Evolutionary conservation across 352 stramenopile species (phyloP), one percentile per base, ranked within the genome.

Genomic region (Plasmopara viticola): DNA sequence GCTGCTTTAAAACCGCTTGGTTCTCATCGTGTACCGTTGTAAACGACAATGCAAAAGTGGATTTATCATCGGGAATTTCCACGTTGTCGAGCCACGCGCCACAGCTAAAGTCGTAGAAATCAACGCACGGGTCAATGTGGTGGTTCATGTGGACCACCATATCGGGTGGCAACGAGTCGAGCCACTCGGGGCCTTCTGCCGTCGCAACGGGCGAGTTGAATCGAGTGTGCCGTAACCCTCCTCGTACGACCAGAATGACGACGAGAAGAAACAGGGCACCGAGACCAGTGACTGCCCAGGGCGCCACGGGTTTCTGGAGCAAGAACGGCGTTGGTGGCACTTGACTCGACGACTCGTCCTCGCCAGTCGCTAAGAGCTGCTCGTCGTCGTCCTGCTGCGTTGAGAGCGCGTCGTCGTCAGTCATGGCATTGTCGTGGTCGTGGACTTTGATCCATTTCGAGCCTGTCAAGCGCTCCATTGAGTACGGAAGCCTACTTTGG

Each of bases 41-140:
- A 33, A 79, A 74, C 0, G 64, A 60, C n/a, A 71, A 39, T 38
- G 53, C 74, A 7, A 81, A 49, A 52, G 51, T 68, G 7, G 59
- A 10, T 37, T 56, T 65, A 54, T 84, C 74, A 0, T 51, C 48
- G 2, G 71, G 63, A 37, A 89, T 72, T 20, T 64, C 40, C 14
- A 61, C 63, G 20, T 81, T 52, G 33, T 58, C 47, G 31, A 74
- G 48, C 78, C 78, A 89, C 1, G 42, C 28, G 2, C 78, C 78
- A 44, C 78, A 89, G 20, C 73, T 68, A 60, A 87, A 87, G 20
- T 72, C 49, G 70, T 92, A 92, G 38, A 92, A 89, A 62, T 92
- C 82, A 0, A 69, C 53, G 42, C 82, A 92, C 6, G 82, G 82
- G 34, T 85, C 58, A 17, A 76, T 59, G 0, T 31, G 42, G 9